Base-by-base conservation (phyloP, 1,284 basidiomycete species). In the Ustilago nuda region DNA sequence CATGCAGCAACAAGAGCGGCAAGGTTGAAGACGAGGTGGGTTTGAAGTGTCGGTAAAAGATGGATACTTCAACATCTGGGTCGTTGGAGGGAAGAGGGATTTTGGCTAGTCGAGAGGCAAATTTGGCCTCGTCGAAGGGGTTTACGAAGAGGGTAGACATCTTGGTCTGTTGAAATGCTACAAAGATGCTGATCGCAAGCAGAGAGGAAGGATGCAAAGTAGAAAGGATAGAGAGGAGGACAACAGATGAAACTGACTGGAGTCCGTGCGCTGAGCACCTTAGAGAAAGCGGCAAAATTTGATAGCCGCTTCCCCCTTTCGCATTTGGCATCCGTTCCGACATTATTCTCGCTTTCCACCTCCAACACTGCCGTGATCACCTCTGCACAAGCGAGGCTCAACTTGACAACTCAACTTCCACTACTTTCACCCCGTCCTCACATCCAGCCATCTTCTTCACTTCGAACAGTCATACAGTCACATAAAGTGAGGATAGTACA, bases 1-100 rank as follows among this genome's bases (percentile, higher is more conserved):
- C 87, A 66, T 87, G 87, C 2, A 87, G 64, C 27, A 87, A 66
- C 36, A 87, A 61, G 7, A 87, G 64, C 32, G 66, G 66, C 12
- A 35, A 17, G 27, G 46, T 19, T 4, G 56, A 36, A 27, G 48
- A 32, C 6, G 53, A 32, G 8, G 45, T 12, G 11, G 61, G 69
- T 11, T 51, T 55, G 15, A 55, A 75, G 43, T 66, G 72, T 11
- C 64, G 72, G 51, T 61, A 75, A 37, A 70, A 75, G 50, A 75
- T 75, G 32, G 53, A 48, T 3, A 75, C 64, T 23, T 56, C 32
- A 8, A 61, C 57, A 8, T 66, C 60, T 0, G 67, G 53, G 32
- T 75, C 72, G 30, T 66, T 41, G 15, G 60, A 11, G 8, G 61
- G 56, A 19, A 61, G 30, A 1, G 60, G 41, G 12, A 70, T 58